Conservation (phyloP, 2,329 filamentous ascomycete species). For the Colletotrichum agaves region DNA sequence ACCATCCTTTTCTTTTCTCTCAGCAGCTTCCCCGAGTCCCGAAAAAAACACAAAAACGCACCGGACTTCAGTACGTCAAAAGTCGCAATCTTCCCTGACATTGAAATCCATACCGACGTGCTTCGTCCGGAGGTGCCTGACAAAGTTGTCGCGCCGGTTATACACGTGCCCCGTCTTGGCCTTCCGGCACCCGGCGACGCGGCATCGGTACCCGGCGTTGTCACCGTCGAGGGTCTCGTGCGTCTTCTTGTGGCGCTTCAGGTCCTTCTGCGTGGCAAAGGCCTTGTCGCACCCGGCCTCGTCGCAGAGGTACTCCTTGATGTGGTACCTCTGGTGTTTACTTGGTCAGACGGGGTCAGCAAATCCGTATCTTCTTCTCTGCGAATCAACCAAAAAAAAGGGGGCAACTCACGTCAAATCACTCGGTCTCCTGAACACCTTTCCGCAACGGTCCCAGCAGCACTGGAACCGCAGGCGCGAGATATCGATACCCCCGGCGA, state of each 20-base stretch:
- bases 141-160: conserved; percentile 44
- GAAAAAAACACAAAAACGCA: not conserved
- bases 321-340: conserved; percentile 41
- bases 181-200: conserved; percentile 42
- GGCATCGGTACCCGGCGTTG: conserved; percentile 42
- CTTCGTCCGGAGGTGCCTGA: conserved; percentile 41
- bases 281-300: conserved; percentile 38
- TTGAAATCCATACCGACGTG: conserved; percentile 38
- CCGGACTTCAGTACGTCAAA: conserved; percentile 11
- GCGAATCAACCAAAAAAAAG: not conserved
- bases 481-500: conserved; percentile 22
- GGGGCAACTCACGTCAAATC: conserved; percentile 37
- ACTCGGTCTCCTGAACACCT: conserved; percentile 36
- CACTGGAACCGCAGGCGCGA: conserved; percentile 33
- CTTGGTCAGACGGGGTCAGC: conserved; percentile 23
- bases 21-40: no score
- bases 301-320: conserved; percentile 40
- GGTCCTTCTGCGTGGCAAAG: conserved; percentile 43
- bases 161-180: conserved; percentile 42
- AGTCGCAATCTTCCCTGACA: conserved; percentile 24
- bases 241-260: conserved; percentile 41
- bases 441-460: conserved; percentile 34
- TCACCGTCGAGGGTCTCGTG: conserved; percentile 36
- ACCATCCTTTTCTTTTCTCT: no score
- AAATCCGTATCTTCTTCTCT: not conserved